Evolutionary conservation across 345 rosid species (phyloP).

Genomic region (Hirschfeldia incana): DNA sequence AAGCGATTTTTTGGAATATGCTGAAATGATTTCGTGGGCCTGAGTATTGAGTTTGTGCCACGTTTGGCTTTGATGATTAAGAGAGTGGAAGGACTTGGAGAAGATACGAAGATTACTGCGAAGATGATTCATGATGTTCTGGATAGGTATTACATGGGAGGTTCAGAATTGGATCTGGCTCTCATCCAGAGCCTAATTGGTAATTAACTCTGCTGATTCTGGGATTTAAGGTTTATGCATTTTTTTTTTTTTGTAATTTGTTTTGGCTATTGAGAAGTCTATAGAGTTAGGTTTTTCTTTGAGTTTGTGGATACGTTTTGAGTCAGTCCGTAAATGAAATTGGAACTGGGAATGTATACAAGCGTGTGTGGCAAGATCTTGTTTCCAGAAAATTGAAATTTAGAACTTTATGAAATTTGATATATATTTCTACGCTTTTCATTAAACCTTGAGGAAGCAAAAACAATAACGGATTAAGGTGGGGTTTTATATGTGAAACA

Average conservation of each 20-base stretch:
- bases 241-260: not conserved
- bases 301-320: not conserved
- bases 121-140: conserved; percentile 20
- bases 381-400: not conserved
- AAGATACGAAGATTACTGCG: not conserved
- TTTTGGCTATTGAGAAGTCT: not conserved
- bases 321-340: not conserved
- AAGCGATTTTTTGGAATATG: conserved; percentile 85
- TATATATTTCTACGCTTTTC: too few relatives aligned
- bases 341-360: not conserved
- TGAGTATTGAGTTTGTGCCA: conserved; percentile 30
- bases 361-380: not conserved
- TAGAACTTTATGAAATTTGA: not conserved
- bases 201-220: not conserved
- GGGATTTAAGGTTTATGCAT: not conserved
- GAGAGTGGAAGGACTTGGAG: not conserved
- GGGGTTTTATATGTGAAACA: too few relatives aligned
- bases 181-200: not conserved
- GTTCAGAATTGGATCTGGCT: not conserved
- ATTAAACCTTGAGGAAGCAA: too few relatives aligned
- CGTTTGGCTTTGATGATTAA: conserved; percentile 18
- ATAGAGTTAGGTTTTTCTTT: not conserved
- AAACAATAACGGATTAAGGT: too few relatives aligned
- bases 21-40: conserved; percentile 53
- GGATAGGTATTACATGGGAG: conserved; percentile 28